Conservation (phyloP, 129 eudicot genomes). For the carrot (Daucus carota) region DH1_v3.0 NC_030381.2:30261001-30261500, state of each 20-base stretch:
- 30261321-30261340: not conserved
- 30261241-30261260: not conserved
- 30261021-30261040: slow-evolving; percentile 16
- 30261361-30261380: not conserved
- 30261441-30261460: not conserved
- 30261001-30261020: slow-evolving; percentile 29
- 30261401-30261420: not conserved
- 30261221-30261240: not conserved
- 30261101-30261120: slow-evolving; percentile 66
- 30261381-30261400: not conserved
- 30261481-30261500: not conserved
- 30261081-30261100: slow-evolving; percentile 46
- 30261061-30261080: slow-evolving; percentile 38
- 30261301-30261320: not conserved
- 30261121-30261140: slow-evolving; percentile 35
- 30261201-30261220: not conserved
- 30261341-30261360: not conserved
- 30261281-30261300: not conserved
- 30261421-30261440: not conserved
- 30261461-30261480: not conserved
- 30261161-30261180: not conserved
- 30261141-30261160: not conserved
- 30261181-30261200: not conserved
- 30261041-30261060: slow-evolving; percentile 52
- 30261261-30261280: not conserved